phyloP scores from a whole-genome alignment of 345 rosid genomes.

The Euclidium syriacum region DNA sequence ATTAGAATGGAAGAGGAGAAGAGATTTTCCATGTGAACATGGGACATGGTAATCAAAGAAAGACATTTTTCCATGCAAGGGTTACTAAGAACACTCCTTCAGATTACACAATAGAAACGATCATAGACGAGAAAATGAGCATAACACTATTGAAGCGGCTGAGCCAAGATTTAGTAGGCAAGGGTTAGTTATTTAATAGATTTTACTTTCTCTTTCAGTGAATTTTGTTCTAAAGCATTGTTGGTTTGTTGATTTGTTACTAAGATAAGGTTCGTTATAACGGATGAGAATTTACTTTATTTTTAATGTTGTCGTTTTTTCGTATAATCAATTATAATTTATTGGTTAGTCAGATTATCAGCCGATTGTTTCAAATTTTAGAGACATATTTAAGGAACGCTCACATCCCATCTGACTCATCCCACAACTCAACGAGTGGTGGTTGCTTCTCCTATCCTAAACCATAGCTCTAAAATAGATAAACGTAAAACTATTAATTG shows the following conservation, averaged over 20 bases:
- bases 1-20: background rate
- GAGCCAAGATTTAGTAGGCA: conserved; percentile 13
- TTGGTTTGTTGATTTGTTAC: conserved; percentile 11
- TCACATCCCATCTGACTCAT: no score
- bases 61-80: conserved; percentile 65
- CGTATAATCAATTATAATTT: no score
- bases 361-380: no score
- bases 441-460: no score
- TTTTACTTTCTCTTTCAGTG: background rate
- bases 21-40: conserved; percentile 38
- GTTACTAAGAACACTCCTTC: conserved; percentile 54
- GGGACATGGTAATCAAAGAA: conserved; percentile 36
- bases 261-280: conserved; percentile 2
- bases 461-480: no score
- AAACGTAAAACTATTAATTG: no score
- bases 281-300: no score
- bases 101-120: conserved; percentile 75
- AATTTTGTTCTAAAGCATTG: background rate
- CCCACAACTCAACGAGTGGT: no score
- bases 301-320: no score
- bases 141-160: conserved; percentile 25
- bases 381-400: no score
- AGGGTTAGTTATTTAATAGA: background rate
- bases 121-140: conserved; percentile 75
- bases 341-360: no score